Conservation (phyloP, 495 filamentous ascomycete species). For the Xylaria longipes region DNA sequence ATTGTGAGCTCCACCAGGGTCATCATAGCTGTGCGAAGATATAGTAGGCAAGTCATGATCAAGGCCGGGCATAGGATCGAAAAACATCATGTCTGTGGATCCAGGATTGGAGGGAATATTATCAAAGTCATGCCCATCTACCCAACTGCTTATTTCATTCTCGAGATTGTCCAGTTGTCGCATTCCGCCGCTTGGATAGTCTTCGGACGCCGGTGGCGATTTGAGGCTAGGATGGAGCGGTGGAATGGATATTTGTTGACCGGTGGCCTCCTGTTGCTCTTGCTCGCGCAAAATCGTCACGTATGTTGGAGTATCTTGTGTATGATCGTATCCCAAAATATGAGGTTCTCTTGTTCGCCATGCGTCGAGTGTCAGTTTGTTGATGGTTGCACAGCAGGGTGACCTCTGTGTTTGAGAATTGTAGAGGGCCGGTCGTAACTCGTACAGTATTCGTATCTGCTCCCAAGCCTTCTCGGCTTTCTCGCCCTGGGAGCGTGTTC, state of each 20-base stretch:
- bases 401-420: neutral
- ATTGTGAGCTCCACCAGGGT: neutral
- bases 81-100: neutral
- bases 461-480: neutral
- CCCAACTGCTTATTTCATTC: neutral
- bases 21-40: neutral
- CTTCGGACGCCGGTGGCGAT: neutral
- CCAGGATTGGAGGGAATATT: neutral
- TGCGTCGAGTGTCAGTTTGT: slow-evolving; percentile 1
- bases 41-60: neutral
- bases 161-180: neutral
- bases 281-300: neutral
- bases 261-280: neutral
- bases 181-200: neutral
- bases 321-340: neutral
- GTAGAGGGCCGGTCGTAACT: neutral
- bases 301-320: neutral
- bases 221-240: neutral
- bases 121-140: neutral
- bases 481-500: neutral
- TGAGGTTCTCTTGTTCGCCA: neutral
- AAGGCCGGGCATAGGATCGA: neutral
- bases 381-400: neutral
- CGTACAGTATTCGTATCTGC: neutral
- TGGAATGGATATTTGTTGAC: neutral